These are phyloP conservation scores for Phytophthora fragariaefolia DNA, from an alignment of 352 stramenopile species.

Conservation along the genomic window DNA sequence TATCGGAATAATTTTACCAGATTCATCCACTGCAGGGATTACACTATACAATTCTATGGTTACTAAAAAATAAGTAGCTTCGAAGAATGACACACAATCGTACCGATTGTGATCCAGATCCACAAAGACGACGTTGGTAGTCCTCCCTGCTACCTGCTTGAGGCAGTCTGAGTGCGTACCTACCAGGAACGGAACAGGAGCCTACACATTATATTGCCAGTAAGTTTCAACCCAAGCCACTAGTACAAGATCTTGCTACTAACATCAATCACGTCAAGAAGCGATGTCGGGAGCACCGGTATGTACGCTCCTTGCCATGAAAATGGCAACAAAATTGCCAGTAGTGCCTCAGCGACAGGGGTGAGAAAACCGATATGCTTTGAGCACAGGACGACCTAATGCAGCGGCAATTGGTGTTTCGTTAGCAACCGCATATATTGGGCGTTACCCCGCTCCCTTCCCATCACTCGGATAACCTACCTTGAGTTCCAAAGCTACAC, in stretches of 20 bases:
- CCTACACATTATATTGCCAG: slow-evolving; percentile 35
- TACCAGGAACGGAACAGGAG: slow-evolving; percentile 95
- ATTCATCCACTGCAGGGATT: slow-evolving; percentile 78
- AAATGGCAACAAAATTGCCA: slow-evolving; percentile 94
- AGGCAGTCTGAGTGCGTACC: slow-evolving; percentile 89
- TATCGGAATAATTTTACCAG: slow-evolving; percentile 56
- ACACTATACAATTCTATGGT: slow-evolving; percentile 41
- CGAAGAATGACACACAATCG: not conserved
- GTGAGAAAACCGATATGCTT: slow-evolving; percentile 91
- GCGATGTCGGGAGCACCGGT: slow-evolving; percentile 90
- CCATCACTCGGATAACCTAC: slow-evolving; percentile 29
- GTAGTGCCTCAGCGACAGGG: slow-evolving; percentile 91
- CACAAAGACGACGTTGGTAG: slow-evolving; percentile 92
- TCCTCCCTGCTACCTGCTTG: slow-evolving; percentile 61
- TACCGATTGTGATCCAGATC: slow-evolving; percentile 94
- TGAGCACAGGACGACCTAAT: slow-evolving; percentile 92
- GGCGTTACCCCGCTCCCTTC: too few species aligned
- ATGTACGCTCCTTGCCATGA: slow-evolving; percentile 96
- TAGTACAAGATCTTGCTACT: slow-evolving; percentile 11
- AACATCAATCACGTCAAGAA: slow-evolving; percentile 95
- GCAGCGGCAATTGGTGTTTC: not conserved
- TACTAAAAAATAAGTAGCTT: not conserved
- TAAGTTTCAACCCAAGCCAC: not conserved
- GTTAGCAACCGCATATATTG: too few species aligned
- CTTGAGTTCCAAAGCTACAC: slow-evolving; percentile 91